A percentile compares a stretch with the other conserved stretches of the same genome.
Conservation (phyloP, 2,329 filamentous ascomycete genomes). For the Monilinia aucupariae region DNA sequence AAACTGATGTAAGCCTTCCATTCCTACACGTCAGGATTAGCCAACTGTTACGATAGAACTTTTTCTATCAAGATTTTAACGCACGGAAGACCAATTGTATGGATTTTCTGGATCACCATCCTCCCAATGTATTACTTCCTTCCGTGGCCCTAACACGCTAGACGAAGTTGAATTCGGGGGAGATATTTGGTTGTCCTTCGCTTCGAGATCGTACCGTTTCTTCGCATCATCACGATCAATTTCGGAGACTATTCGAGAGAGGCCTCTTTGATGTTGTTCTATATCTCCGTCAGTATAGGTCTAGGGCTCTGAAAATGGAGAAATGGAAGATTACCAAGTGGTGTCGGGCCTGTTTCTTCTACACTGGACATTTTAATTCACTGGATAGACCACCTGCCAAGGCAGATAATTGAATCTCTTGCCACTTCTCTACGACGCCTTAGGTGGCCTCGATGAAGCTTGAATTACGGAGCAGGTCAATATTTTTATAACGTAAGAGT, state of each 20-base stretch:
- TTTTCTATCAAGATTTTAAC: neutral
- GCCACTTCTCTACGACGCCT: neutral
- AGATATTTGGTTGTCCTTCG: slow-evolving; percentile 36
- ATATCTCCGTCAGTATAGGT: neutral
- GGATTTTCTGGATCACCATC: slow-evolving; percentile 32
- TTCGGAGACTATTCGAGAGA: slow-evolving; percentile 26
- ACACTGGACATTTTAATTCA: neutral
- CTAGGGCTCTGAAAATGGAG: neutral
- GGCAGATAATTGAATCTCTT: neutral
- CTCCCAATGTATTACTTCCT: slow-evolving; percentile 31
- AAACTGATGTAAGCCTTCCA: slow-evolving; percentile 52
- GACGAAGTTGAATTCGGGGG: slow-evolving; percentile 28
- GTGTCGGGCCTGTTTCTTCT: neutral
- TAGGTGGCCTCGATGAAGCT: neutral
- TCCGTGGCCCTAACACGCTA: slow-evolving; percentile 19
- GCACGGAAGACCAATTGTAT: slow-evolving; percentile 32
- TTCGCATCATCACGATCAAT: slow-evolving; percentile 41
- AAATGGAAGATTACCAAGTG: neutral
- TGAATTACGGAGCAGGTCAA: neutral
- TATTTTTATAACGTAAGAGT: too few relatives aligned
- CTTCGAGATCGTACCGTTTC: slow-evolving; percentile 40
- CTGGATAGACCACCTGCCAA: neutral
- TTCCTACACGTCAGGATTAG: slow-evolving; percentile 35
- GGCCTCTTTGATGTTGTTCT: slow-evolving; percentile 17
- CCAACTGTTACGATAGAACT: too few relatives aligned